These are phyloP conservation scores for Podospora pseudoanserina DNA, from an alignment of 495 filamentous ascomycete genomes.

Conservation along the genomic window DNA sequence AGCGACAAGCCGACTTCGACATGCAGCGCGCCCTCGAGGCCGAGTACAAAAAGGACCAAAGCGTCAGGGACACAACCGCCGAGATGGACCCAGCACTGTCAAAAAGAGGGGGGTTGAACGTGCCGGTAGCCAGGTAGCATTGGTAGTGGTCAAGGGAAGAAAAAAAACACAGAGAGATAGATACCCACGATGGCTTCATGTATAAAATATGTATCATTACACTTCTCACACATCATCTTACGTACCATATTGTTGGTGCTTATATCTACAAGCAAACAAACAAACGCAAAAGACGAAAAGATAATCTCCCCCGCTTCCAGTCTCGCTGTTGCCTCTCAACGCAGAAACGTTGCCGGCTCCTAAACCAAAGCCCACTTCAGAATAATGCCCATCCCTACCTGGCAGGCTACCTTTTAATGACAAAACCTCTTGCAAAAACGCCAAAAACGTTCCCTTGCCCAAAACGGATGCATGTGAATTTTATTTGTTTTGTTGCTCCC, in stretches of 20 bases:
- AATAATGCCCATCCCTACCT: neutral
- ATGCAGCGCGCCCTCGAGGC: slow-evolving; percentile 80
- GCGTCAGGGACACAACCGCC: slow-evolving; percentile 39
- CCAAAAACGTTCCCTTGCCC: neutral
- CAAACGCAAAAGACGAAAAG: slow-evolving; percentile 4
- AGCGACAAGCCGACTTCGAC: slow-evolving; percentile 89
- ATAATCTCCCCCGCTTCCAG: neutral
- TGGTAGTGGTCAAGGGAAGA: neutral
- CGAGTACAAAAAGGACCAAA: slow-evolving; percentile 86
- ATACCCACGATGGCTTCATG: neutral
- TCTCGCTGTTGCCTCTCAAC: neutral
- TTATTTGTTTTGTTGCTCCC: neutral
- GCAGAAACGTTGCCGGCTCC: neutral
- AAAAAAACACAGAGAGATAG: neutral
- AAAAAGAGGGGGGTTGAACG: slow-evolving; percentile 3
- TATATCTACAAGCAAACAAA: neutral
- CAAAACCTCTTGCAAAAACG: neutral
- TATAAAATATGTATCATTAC: neutral
- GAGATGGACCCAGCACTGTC: slow-evolving; percentile 16
- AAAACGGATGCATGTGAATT: neutral
- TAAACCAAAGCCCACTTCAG: neutral
- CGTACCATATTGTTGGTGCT: neutral
- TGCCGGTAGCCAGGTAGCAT: slow-evolving; percentile 12
- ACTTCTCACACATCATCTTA: neutral
- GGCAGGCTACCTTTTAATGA: neutral